Percentiles rank a stretch among this genome's conserved stretches.
These are phyloP conservation scores for Moringa oleifera DNA, from an alignment of 345 rosid species.

Conservation along the genomic window DNA sequence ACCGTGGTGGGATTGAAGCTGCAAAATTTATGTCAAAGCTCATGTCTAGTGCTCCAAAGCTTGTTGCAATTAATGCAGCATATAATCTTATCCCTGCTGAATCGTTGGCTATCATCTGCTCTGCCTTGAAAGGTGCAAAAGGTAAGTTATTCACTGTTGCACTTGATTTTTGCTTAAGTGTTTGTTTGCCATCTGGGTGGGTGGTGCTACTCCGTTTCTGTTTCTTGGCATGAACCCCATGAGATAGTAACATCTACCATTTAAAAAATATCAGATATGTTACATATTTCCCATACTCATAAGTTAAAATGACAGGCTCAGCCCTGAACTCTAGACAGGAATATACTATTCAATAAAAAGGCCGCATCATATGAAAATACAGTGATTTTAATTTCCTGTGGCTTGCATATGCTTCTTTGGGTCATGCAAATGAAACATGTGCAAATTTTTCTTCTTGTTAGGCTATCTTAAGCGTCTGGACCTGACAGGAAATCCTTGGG, in stretches of 20 bases:
- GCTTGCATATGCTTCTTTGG: not conserved
- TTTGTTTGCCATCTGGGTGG: not conserved
- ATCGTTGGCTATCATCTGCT: constrained; percentile 51
- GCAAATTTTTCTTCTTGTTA: constrained; percentile 16
- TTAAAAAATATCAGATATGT: too few species aligned
- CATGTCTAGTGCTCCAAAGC: constrained; percentile 50
- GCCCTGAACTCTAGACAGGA: not conserved
- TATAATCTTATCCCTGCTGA: constrained; percentile 80
- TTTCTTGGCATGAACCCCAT: not conserved
- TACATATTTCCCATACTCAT: not conserved
- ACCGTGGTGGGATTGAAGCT: constrained; percentile 73
- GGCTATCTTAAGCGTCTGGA: constrained; percentile 64
- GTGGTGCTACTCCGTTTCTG: not conserved
- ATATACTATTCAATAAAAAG: too few species aligned
- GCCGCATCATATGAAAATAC: not conserved
- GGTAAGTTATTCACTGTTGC: constrained; percentile 26
- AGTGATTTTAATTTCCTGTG: not conserved
- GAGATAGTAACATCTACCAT: not conserved
- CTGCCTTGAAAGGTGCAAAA: constrained; percentile 47
- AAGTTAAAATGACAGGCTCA: too few species aligned
- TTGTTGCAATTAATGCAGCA: constrained; percentile 48
- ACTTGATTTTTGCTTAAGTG: too few species aligned
- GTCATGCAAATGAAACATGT: not conserved
- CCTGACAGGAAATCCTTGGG: constrained; percentile 68
- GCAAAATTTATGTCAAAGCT: constrained; percentile 75